A percentile compares a stretch with the other conserved stretches of the same genome.
Evolutionary conservation across 2,329 filamentous ascomycete species (phyloP).

Genomic region (Simplicillium sp.): DNA sequence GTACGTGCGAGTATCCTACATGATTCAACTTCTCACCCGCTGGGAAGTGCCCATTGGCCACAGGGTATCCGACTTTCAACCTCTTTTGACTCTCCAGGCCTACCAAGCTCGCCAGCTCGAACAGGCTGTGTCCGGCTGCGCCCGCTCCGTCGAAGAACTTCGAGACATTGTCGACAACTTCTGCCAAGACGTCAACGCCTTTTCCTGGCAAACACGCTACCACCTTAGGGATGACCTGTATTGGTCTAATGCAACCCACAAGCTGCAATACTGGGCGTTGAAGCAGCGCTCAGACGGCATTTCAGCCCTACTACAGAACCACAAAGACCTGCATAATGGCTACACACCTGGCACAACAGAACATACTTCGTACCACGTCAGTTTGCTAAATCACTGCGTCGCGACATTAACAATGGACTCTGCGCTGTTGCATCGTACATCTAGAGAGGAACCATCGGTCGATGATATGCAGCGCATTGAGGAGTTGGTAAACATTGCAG

Average conservation of each 20-base stretch:
- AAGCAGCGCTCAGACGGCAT: slow-evolving; percentile 9
- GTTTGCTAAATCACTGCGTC: slow-evolving; percentile 7
- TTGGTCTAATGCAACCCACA: slow-evolving; percentile 8
- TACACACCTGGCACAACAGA: slow-evolving; percentile 1
- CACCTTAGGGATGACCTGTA: slow-evolving; percentile 7
- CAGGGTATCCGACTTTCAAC: slow-evolving; percentile 11
- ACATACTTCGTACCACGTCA: slow-evolving; percentile 3
- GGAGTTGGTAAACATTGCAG: slow-evolving; percentile 6
- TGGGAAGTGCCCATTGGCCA: slow-evolving; percentile 13
- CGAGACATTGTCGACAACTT: slow-evolving; percentile 12
- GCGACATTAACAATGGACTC: slow-evolving; percentile 1
- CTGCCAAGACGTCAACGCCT: slow-evolving; percentile 13
- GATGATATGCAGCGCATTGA: slow-evolving; percentile 4
- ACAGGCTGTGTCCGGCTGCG: slow-evolving; percentile 5
- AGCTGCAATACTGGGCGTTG: slow-evolving; percentile 11
- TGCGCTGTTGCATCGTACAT: background rate
- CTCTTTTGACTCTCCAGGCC: slow-evolving; percentile 10
- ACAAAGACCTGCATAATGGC: slow-evolving; percentile 1
- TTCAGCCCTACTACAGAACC: slow-evolving; percentile 6
- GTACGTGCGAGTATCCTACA: slow-evolving; percentile 11
- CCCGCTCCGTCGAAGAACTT: slow-evolving; percentile 9
- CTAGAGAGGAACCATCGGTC: slow-evolving; percentile 1
- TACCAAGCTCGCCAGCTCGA: slow-evolving; percentile 10
- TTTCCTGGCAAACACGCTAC: slow-evolving; percentile 10
- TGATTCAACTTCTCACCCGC: slow-evolving; percentile 12